Evolutionary conservation across 352 stramenopile species (phyloP).

Genomic region (Peronospora belbahrii): DNA sequence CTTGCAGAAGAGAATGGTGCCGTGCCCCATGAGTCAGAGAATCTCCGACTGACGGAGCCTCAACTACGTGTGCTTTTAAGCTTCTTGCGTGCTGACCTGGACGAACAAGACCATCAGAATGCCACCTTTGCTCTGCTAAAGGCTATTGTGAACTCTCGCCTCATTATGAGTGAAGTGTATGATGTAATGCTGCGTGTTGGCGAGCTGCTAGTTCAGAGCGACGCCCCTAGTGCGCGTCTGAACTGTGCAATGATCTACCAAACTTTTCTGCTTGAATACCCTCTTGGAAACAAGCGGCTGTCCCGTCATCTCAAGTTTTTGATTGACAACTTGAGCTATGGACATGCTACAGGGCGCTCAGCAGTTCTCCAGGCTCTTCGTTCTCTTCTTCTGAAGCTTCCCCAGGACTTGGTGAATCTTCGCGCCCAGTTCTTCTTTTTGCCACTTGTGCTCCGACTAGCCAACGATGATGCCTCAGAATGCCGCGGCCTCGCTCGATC

Average conservation of each 20-base stretch:
- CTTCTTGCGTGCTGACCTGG: conserved; percentile 87
- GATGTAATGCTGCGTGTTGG: conserved; percentile 93
- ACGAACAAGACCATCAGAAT: conserved; percentile 93
- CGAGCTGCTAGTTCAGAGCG: conserved; percentile 90
- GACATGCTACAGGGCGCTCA: conserved; percentile 90
- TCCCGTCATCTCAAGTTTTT: conserved; percentile 92
- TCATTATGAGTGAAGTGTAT: conserved; percentile 93
- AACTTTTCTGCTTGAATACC: conserved; percentile 94
- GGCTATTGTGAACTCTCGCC: conserved; percentile 84
- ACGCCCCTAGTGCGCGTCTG: conserved; percentile 77
- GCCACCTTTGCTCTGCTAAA: conserved; percentile 91
- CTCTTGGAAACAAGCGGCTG: conserved; percentile 89
- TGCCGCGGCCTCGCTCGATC: conserved; percentile 82
- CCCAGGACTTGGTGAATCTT: conserved; percentile 86
- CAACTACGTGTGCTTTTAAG: conserved; percentile 86
- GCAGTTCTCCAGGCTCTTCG: conserved; percentile 87
- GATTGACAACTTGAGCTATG: conserved; percentile 93
- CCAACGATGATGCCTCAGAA: conserved; percentile 90
- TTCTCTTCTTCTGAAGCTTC: conserved; percentile 89
- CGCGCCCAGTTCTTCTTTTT: conserved; percentile 92
- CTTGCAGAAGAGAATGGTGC: conserved; percentile 20
- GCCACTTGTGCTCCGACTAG: conserved; percentile 92
- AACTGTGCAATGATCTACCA: conserved; percentile 79
- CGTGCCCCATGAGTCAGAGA: conserved; percentile 13
- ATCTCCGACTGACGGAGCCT: conserved; percentile 52